phyloP scores from a whole-genome alignment of 257 asterid species.

The Agastache rugosa region DNA sequence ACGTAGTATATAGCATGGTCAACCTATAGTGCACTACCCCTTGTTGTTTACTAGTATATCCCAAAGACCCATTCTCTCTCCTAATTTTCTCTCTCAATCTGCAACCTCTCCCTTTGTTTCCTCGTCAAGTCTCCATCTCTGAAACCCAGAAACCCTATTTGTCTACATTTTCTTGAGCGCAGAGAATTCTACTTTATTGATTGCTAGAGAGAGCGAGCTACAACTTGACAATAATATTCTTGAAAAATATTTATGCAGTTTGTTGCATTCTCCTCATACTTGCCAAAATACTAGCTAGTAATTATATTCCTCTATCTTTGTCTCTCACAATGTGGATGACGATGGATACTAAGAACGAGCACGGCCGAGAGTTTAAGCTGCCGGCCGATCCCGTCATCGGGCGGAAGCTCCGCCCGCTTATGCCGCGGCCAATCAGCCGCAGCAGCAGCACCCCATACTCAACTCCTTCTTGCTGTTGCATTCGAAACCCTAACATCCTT shows the following conservation, averaged over 20 bases:
- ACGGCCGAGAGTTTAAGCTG: conserved; percentile 25
- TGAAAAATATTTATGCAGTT: neutral
- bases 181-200: conserved; percentile 35
- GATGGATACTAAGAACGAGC: conserved; percentile 26
- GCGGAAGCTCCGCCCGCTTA: conserved; percentile 43
- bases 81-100: conserved; percentile 16
- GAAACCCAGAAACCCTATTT: conserved; percentile 40
- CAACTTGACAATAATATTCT: neutral
- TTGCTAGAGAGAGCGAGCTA: neutral
- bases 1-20: conserved; percentile 39
- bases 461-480: conserved; percentile 34
- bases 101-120: conserved; percentile 43
- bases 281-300: too few relatives aligned
- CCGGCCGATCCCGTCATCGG: conserved; percentile 6
- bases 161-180: conserved; percentile 40
- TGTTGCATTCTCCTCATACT: neutral
- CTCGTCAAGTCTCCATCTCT: conserved; percentile 53
- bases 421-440: conserved; percentile 42
- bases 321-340: conserved; percentile 44
- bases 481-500: conserved; percentile 44
- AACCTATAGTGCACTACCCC: conserved; percentile 33
- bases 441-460: conserved; percentile 19
- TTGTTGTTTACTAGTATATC: neutral
- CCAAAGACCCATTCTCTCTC: conserved; percentile 23
- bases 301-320: too few relatives aligned